phyloP scores from a whole-genome alignment of 1,139 yeast species.

The Suhomyces taliae region DNA sequence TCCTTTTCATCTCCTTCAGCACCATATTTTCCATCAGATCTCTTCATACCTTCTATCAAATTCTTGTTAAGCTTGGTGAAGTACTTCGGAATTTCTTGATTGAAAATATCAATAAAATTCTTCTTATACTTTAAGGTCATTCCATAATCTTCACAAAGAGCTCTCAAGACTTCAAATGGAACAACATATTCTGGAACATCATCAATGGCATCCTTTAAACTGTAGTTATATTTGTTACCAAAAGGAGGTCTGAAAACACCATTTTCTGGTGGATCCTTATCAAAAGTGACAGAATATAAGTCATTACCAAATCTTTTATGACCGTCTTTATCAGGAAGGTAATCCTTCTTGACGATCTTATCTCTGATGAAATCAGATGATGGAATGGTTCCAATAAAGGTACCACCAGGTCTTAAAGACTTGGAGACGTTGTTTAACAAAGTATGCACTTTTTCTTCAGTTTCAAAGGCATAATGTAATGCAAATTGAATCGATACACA shows the following conservation, averaged over 20 bases:
- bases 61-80: conserved; percentile 60
- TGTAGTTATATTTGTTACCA: conserved; percentile 83
- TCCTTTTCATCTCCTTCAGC: conserved; percentile 90
- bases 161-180: conserved; percentile 85
- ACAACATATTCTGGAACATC: conserved; percentile 98
- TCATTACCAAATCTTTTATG: conserved; percentile 80
- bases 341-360: conserved; percentile 50
- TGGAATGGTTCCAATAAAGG: conserved; percentile 91
- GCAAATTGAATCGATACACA: conserved; percentile 89
- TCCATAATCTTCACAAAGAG: conserved; percentile 81
- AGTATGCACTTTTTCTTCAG: conserved; percentile 74
- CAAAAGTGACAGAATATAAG: conserved; percentile 77
- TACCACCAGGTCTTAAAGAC: conserved; percentile 78
- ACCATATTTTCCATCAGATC: conserved; percentile 79
- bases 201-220: conserved; percentile 88
- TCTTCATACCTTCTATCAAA: conserved; percentile 65
- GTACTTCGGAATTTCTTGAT: conserved; percentile 71
- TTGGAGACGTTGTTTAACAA: conserved; percentile 74
- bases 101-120: conserved; percentile 81
- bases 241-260: conserved; percentile 73
- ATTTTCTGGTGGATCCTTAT: conserved; percentile 68
- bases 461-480: conserved; percentile 89
- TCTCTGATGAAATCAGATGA: conserved; percentile 80
- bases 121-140: conserved; percentile 69
- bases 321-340: conserved; percentile 40